Conservation (phyloP, 1,284 basidiomycete species). For the Porogramme epimiltina region DNA sequence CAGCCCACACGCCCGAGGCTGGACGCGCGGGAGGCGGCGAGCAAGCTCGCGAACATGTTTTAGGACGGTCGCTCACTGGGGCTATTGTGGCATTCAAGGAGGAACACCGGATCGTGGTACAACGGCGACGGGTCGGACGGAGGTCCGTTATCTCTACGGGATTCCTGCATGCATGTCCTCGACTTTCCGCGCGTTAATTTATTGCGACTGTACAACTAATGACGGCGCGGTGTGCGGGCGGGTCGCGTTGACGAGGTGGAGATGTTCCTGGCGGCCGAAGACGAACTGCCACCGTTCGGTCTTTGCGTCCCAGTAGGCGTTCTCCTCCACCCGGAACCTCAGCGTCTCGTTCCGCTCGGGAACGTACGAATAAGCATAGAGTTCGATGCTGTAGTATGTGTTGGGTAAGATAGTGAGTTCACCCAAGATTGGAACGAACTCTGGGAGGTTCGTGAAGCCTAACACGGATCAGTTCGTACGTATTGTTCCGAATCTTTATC, state of each 20-base stretch:
- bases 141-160: neutral
- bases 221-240: neutral
- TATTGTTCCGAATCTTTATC: no score
- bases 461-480: neutral
- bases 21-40: slow-evolving; percentile 83
- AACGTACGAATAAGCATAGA: slow-evolving; percentile 51
- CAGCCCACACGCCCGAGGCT: slow-evolving; percentile 67
- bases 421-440: slow-evolving; percentile 45
- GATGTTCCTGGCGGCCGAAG: slow-evolving; percentile 48
- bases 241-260: slow-evolving; percentile 42
- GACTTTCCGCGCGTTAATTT: slow-evolving; percentile 7
- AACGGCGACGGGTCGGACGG: neutral
- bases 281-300: slow-evolving; percentile 47
- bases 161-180: slow-evolving; percentile 1
- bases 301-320: slow-evolving; percentile 47
- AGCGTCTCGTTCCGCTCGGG: slow-evolving; percentile 50
- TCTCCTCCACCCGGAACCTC: slow-evolving; percentile 49
- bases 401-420: slow-evolving; percentile 46
- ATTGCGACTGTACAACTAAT: slow-evolving; percentile 14
- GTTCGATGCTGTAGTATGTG: slow-evolving; percentile 54
- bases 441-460: slow-evolving; percentile 51
- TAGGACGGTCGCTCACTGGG: slow-evolving; percentile 32
- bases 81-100: neutral
- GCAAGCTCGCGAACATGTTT: slow-evolving; percentile 86
- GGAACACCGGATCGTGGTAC: neutral